phyloP scores from a whole-genome alignment of 2,329 filamentous ascomycete genomes.

The Aspergillus bombycis region DNA sequence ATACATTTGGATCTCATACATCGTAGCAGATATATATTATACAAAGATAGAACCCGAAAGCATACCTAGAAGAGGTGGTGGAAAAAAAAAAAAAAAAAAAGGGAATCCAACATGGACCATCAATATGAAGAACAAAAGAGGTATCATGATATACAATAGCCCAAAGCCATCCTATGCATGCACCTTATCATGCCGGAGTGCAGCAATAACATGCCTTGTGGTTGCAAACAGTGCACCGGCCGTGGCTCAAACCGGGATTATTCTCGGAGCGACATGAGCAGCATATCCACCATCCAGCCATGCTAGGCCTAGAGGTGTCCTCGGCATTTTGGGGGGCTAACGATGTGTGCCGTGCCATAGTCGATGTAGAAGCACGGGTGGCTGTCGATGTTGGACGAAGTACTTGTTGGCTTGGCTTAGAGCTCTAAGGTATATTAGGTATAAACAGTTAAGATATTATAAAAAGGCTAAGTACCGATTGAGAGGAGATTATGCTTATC shows the following conservation, averaged over 20 bases:
- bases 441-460: neutral
- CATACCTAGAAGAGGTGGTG: neutral
- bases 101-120: neutral
- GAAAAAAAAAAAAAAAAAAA: neutral
- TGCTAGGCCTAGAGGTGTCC: slow-evolving; percentile 4
- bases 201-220: slow-evolving; percentile 15
- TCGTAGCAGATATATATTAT: neutral
- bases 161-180: neutral
- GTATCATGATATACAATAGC: neutral
- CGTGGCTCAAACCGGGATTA: slow-evolving; percentile 24
- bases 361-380: neutral
- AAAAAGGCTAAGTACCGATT: neutral
- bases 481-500: neutral
- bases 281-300: slow-evolving; percentile 29
- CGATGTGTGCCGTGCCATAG: neutral
- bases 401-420: neutral
- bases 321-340: neutral
- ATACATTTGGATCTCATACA: no score
- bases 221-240: slow-evolving; percentile 23
- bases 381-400: neutral
- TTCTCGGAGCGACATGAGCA: slow-evolving; percentile 21
- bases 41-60: neutral
- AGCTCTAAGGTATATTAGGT: neutral
- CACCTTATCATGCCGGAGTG: neutral
- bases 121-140: neutral